phyloP scores from a whole-genome alignment of 805 yeast species.

The Metschnikowia cubensis region DNA sequence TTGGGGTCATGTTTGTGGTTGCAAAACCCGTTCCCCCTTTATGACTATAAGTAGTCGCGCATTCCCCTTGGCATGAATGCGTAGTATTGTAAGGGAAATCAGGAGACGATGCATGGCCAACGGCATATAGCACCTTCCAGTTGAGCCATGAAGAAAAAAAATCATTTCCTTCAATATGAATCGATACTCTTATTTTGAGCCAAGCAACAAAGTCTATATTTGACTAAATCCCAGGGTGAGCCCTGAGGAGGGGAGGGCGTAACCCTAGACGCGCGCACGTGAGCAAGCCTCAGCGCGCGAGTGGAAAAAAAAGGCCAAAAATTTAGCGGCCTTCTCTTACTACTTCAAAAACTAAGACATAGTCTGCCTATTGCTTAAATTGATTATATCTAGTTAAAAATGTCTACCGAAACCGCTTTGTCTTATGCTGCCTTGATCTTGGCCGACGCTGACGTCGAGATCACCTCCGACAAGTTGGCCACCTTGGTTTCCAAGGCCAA shows the following conservation, averaged over 20 bases:
- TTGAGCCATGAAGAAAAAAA: not conserved
- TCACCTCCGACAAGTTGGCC: slow-evolving; percentile 42
- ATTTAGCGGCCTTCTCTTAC: slow-evolving; percentile 5
- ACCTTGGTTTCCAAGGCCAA: slow-evolving; percentile 40
- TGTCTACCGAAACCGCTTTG: slow-evolving; percentile 48
- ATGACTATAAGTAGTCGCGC: not conserved
- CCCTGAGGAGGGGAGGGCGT: not conserved
- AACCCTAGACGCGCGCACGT: slow-evolving; percentile 16
- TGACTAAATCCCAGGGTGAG: not conserved
- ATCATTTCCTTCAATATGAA: too few species aligned
- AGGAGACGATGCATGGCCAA: not conserved
- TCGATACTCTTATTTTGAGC: not conserved
- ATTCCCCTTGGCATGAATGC: not conserved
- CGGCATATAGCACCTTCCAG: not conserved
- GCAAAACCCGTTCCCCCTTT: not conserved
- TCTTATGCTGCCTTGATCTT: slow-evolving; percentile 50
- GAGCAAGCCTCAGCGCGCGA: slow-evolving; percentile 5
- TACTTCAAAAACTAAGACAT: slow-evolving; percentile 36
- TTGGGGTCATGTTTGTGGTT: not conserved
- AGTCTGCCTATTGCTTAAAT: slow-evolving; percentile 49
- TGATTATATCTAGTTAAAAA: slow-evolving; percentile 47
- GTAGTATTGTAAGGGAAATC: not conserved
- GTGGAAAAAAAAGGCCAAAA: slow-evolving; percentile 12
- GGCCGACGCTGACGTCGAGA: slow-evolving; percentile 46
- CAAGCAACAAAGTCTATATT: not conserved